Percentiles rank a stretch among this genome's conserved stretches.
Evolutionary conservation across 2,329 filamentous ascomycete species (phyloP).

Genomic region (Alternaria brassicae): DNA sequence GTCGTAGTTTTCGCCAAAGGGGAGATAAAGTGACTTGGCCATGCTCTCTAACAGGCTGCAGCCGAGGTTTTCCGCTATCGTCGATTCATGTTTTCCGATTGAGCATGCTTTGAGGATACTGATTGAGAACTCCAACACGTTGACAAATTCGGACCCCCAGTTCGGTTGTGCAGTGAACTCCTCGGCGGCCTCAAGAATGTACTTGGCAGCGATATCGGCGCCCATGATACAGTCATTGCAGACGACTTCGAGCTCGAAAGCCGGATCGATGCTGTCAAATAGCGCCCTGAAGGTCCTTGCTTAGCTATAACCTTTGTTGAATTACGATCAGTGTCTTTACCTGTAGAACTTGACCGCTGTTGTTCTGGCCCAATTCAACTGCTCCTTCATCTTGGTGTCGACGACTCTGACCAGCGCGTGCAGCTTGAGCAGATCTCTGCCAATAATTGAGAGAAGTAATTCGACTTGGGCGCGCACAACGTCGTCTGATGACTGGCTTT

Average conservation of each 20-base stretch:
- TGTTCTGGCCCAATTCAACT: background rate
- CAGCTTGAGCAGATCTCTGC: background rate
- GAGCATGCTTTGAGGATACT: background rate
- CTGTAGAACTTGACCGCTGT: constrained; percentile 1
- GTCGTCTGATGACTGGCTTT: background rate
- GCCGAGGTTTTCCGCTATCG: background rate
- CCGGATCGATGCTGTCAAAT: background rate
- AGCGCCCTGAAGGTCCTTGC: background rate
- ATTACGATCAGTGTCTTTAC: background rate
- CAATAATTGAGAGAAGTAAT: background rate
- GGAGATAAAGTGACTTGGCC: background rate
- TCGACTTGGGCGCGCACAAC: background rate
- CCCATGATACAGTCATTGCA: background rate
- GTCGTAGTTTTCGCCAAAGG: background rate
- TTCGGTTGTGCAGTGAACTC: background rate
- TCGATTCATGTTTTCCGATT: background rate
- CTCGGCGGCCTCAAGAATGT: background rate
- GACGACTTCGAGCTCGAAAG: background rate
- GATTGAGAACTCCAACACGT: background rate
- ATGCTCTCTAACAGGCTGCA: constrained; percentile 1
- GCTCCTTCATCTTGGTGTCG: background rate
- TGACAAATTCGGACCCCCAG: background rate
- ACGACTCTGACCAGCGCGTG: background rate
- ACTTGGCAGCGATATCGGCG: background rate
- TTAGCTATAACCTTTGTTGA: background rate